A percentile compares a stretch with the other conserved stretches of the same genome.
Evolutionary conservation across 2,329 filamentous ascomycete genomes (phyloP).

Genomic region (Colletotrichum noveboracense): DNA sequence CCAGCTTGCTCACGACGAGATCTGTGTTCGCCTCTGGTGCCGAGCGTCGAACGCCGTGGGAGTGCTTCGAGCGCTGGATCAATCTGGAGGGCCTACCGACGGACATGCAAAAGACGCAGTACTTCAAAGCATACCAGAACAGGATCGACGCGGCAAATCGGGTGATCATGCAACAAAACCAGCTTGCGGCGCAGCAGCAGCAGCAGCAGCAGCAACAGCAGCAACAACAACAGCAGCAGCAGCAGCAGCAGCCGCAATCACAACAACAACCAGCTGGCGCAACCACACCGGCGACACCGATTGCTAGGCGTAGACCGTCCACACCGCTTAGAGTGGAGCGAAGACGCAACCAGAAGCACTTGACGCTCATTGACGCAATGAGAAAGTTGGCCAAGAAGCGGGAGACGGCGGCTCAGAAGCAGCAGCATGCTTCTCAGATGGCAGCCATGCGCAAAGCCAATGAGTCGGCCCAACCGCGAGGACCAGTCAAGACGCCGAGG

Average conservation of each 20-base stretch:
- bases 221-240: slow-evolving; percentile 50
- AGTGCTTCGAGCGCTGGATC: slow-evolving; percentile 98
- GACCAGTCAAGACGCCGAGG: slow-evolving; percentile 76
- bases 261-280: slow-evolving; percentile 50
- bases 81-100: slow-evolving; percentile 87
- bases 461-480: slow-evolving; percentile 58
- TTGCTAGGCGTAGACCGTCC: slow-evolving; percentile 71
- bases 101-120: slow-evolving; percentile 94
- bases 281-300: slow-evolving; percentile 51
- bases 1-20: slow-evolving; percentile 75
- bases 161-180: slow-evolving; percentile 58
- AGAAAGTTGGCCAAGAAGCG: slow-evolving; percentile 94
- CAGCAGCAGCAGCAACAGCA: slow-evolving; percentile 51
- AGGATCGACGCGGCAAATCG: slow-evolving; percentile 66
- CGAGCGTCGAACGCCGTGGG: slow-evolving; percentile 93
- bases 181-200: slow-evolving; percentile 47
- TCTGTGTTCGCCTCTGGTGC: slow-evolving; percentile 84
- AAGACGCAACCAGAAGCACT: slow-evolving; percentile 82
- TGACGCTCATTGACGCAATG: slow-evolving; percentile 93
- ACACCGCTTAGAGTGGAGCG: slow-evolving; percentile 86
- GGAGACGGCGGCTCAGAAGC: slow-evolving; percentile 84
- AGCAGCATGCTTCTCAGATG: slow-evolving; percentile 78
- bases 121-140: slow-evolving; percentile 78
- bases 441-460: slow-evolving; percentile 84
- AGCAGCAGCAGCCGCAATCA: slow-evolving; percentile 47